These are phyloP conservation scores for Mycosphaerella arachidis DNA, from an alignment of 2,329 filamentous ascomycete genomes.

Conservation along the genomic window DNA sequence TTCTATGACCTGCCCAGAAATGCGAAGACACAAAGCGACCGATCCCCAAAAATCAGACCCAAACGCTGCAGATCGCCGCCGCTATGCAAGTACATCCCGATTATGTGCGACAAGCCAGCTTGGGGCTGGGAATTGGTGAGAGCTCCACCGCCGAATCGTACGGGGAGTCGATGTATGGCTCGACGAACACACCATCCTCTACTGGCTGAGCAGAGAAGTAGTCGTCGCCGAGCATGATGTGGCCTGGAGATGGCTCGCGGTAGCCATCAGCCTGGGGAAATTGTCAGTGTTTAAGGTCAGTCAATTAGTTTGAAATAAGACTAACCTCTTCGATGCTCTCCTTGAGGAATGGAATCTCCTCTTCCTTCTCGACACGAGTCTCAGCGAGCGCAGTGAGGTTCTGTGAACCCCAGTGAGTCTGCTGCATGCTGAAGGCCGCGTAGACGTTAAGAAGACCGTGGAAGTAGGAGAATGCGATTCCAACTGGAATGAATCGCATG, in stretches of 20 bases:
- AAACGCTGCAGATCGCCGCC: background rate
- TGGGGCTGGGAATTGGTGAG: background rate
- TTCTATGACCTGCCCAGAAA: background rate
- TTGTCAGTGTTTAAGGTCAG: constrained; percentile 2
- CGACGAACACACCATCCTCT: background rate
- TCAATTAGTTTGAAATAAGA: background rate
- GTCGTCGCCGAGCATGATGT: constrained; percentile 16
- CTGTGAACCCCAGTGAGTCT: constrained; percentile 31
- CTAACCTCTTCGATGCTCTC: constrained; percentile 9
- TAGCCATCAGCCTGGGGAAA: constrained; percentile 8
- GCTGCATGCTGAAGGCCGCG: constrained; percentile 46
- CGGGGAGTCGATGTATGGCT: background rate
- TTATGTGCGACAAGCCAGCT: background rate
- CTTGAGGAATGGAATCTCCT: constrained; percentile 19
- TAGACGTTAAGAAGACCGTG: constrained; percentile 57
- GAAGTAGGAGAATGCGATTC: constrained; percentile 53
- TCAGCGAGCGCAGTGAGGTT: constrained; percentile 22
- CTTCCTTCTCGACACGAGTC: constrained; percentile 12
- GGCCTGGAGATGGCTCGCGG: constrained; percentile 13
- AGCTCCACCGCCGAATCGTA: background rate
- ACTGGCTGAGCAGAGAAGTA: constrained; percentile 12
- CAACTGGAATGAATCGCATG: constrained; percentile 46
- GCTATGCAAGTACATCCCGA: background rate
- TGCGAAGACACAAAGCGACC: background rate
- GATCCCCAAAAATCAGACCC: background rate